Conservation (phyloP, 2,329 filamentous ascomycete species). For the Colletotrichum zoysiae region DNA sequence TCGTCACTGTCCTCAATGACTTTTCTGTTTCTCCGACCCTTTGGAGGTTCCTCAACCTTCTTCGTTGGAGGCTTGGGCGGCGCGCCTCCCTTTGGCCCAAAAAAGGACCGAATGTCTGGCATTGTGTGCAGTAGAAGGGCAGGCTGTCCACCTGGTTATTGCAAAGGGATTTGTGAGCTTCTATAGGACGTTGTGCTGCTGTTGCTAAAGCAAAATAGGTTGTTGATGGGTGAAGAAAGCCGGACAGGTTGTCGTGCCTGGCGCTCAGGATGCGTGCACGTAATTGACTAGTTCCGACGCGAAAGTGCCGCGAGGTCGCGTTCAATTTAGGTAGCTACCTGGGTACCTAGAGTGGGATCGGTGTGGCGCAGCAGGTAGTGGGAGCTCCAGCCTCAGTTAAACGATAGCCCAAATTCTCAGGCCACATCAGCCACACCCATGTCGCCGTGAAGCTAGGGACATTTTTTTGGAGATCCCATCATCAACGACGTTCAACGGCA, state of each 20-base stretch:
- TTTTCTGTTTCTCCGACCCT: slow-evolving; percentile 68
- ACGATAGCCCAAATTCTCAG: slow-evolving; percentile 43
- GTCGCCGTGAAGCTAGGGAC: slow-evolving; percentile 41
- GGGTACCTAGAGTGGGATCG: slow-evolving; percentile 5
- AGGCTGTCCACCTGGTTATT: not conserved
- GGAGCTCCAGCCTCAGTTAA: slow-evolving; percentile 43
- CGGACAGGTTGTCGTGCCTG: slow-evolving; percentile 27
- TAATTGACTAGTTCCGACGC: slow-evolving; percentile 48
- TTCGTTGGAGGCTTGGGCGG: slow-evolving; percentile 62
- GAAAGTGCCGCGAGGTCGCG: slow-evolving; percentile 58
- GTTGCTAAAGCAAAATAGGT: slow-evolving; percentile 26
- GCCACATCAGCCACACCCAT: slow-evolving; percentile 42
- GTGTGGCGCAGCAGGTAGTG: slow-evolving; percentile 38
- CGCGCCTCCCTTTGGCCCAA: slow-evolving; percentile 79
- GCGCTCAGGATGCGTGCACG: slow-evolving; percentile 26
- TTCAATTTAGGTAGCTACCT: slow-evolving; percentile 15
- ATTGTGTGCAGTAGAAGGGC: slow-evolving; percentile 59
- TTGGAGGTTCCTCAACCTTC: slow-evolving; percentile 59
- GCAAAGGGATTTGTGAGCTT: not conserved
- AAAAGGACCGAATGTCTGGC: slow-evolving; percentile 94
- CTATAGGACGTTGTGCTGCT: slow-evolving; percentile 4
- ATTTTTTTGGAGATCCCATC: slow-evolving; percentile 51
- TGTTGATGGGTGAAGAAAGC: slow-evolving; percentile 8
- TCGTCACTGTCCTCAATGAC: slow-evolving; percentile 86
- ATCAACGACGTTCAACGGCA: slow-evolving; percentile 44